These are phyloP conservation scores for Ogataea neopini DNA, from an alignment of 805 yeast genomes.

Conservation along the genomic window DNA sequence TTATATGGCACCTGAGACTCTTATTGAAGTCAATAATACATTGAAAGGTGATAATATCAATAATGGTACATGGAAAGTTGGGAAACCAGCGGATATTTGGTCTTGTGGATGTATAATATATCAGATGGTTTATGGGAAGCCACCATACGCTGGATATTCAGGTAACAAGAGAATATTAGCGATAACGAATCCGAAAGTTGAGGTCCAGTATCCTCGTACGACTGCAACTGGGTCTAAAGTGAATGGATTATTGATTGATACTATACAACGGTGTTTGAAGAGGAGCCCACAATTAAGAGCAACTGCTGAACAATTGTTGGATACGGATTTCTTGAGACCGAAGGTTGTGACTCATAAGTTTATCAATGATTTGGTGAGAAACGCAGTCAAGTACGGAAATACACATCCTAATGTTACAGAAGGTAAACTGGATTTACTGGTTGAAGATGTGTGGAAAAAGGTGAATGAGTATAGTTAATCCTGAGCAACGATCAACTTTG, in stretches of 20 bases:
- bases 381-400: slow-evolving; percentile 75
- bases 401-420: slow-evolving; percentile 35
- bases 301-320: slow-evolving; percentile 61
- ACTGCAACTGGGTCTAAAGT: slow-evolving; percentile 24
- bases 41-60: slow-evolving; percentile 29
- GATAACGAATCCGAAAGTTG: slow-evolving; percentile 80
- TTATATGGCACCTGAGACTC: slow-evolving; percentile 97
- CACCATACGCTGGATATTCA: slow-evolving; percentile 81
- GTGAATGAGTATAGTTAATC: slow-evolving; percentile 40
- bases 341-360: slow-evolving; percentile 67
- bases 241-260: slow-evolving; percentile 51
- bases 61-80: slow-evolving; percentile 66
- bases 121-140: slow-evolving; percentile 91
- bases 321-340: slow-evolving; percentile 70
- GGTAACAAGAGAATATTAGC: slow-evolving; percentile 81
- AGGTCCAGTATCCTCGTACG: slow-evolving; percentile 61
- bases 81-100: slow-evolving; percentile 96
- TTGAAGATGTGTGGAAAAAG: slow-evolving; percentile 61
- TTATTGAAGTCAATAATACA: slow-evolving; percentile 55
- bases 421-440: slow-evolving; percentile 45
- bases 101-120: slow-evolving; percentile 95
- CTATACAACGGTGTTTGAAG: slow-evolving; percentile 69
- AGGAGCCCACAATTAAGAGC: slow-evolving; percentile 70
- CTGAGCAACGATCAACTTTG: neutral
- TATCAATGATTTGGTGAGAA: slow-evolving; percentile 67